Percentiles rank a stretch among this genome's conserved stretches.
Conservation (phyloP, 106 monocot genomes). For the Dendrobium huoshanense region DNA sequence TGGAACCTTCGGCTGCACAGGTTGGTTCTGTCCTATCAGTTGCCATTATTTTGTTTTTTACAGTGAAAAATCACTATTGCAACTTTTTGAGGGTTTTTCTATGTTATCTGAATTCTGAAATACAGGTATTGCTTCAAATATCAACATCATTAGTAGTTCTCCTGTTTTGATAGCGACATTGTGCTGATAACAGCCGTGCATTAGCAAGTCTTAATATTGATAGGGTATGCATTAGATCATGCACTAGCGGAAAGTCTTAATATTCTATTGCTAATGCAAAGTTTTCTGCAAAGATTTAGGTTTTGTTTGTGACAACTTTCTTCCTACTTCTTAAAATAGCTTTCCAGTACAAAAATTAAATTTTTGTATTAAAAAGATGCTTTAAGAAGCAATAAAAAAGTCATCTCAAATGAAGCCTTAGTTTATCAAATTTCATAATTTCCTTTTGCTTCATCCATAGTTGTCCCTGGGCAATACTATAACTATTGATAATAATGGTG, state of each 20-base stretch:
- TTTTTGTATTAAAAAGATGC: no score
- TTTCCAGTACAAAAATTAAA: no score
- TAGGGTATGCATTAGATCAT: conserved; percentile 86
- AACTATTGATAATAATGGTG: no score
- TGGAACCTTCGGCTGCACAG: conserved; percentile 79
- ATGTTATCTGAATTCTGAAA: background rate
- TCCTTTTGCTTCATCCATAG: background rate
- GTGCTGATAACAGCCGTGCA: conserved; percentile 79
- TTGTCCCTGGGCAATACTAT: background rate
- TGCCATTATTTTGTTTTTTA: background rate
- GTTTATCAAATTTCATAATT: background rate
- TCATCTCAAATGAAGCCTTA: background rate
- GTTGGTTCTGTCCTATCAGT: conserved; percentile 12
- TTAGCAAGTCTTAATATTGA: conserved; percentile 92
- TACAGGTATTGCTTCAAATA: background rate
- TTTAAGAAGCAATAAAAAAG: no score
- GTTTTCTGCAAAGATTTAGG: conserved; percentile 25
- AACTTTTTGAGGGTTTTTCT: background rate
- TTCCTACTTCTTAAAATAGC: no score
- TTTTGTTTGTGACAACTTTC: no score
- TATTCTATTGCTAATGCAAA: conserved; percentile 78
- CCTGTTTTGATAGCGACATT: conserved; percentile 59
- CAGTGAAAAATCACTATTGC: background rate
- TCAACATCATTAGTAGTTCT: background rate
- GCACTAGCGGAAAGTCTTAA: conserved; percentile 86